Conservation (phyloP, 1,284 basidiomycete genomes). For the Irpex sp. region DNA sequence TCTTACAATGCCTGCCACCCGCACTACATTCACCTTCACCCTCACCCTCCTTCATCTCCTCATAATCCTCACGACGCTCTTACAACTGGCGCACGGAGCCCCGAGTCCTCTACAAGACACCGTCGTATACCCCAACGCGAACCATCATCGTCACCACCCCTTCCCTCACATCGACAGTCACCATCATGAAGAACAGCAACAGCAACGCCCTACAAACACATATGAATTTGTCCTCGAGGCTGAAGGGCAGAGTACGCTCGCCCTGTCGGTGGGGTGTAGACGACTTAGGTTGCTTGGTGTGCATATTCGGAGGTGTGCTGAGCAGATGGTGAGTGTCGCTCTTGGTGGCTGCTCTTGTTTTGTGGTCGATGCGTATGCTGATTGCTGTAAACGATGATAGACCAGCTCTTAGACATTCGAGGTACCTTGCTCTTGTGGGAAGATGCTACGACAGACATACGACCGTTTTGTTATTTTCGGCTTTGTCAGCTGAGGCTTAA, state of each 20-base stretch:
- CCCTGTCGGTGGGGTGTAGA: neutral
- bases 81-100: neutral
- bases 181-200: no score
- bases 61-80: neutral
- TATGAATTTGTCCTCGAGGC: neutral
- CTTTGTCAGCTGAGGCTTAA: no score
- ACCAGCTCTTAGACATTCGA: neutral
- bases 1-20: neutral
- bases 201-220: neutral
- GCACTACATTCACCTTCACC: neutral
- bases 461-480: no score
- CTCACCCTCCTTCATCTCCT: neutral
- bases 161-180: no score
- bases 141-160: neutral
- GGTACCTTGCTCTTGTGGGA: no score
- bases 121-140: slow-evolving; percentile 1
- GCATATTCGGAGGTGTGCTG: slow-evolving; percentile 2
- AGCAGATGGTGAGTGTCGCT: slow-evolving; percentile 5
- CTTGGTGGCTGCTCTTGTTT: neutral
- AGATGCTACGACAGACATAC: no score
- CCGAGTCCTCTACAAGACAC: slow-evolving; percentile 11
- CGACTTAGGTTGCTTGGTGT: slow-evolving; percentile 5
- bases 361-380: neutral
- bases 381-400: neutral
- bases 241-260: neutral